Evolutionary conservation across 176 grass and related monocot genomes (phyloP), one percentile per base, ranked within the genome.

Genomic region (Aegilops speltoides): DNA sequence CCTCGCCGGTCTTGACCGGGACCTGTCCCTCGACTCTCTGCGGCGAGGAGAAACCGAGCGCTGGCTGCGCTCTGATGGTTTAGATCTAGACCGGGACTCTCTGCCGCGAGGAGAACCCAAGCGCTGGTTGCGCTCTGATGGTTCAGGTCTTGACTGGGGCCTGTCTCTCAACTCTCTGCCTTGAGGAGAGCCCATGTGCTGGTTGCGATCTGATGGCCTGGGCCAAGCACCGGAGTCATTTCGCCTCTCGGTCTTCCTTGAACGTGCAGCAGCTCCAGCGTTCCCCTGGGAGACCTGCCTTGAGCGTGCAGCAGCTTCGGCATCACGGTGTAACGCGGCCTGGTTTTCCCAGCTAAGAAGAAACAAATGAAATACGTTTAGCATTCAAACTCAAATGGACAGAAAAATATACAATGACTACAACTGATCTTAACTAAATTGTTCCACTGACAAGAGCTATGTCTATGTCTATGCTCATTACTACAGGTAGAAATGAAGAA

Each of bases 341-440:
- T 68, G 57, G 43, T 33, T n/a, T 67, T 48, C 73, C 81, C 67
- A 70, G 80, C 89, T 90, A 73, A 73, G 66, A 17, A 74, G 12
- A 63, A 3, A 20, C 24, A 36, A 11, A 74, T 22, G 22, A 72
- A 20, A 17, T 52, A 36, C 7, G 20, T 16, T 90, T 74, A 83
- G 79, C 2, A 10, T 73, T 23, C 32, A 60, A 40, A 10, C 54
- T 23, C 32, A 60, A 54, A 72, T 40, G 12, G 33, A 67, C 45
- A 57, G 79, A 26, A 57, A 17, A 4, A 11, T 14, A 75, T 43
- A 17, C 54, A 10, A 3, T 23, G 19, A 38, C 46, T 50, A 50
- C 48, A 17, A 5, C 41, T 45, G 41, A 45, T 3, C 41, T 45
- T 45, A 13, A 45, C 41, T 13, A 45, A 45, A 45, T 45, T 11